Base-by-base conservation (phyloP, 805 yeast species). In the Brettanomyces custersianus region DNA sequence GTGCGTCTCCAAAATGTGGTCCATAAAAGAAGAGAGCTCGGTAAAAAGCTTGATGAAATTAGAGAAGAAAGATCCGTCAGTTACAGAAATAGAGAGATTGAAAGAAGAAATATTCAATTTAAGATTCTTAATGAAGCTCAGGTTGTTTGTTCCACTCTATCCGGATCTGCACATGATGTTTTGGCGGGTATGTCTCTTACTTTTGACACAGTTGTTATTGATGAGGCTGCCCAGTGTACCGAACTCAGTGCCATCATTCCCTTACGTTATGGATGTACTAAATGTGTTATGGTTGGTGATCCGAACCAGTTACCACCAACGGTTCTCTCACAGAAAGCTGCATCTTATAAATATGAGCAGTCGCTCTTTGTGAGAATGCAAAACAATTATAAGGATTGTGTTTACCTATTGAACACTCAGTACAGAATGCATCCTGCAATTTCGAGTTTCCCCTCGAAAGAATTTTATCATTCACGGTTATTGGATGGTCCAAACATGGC, bases 271-370 rank as follows among this genome's bases (percentile, higher is more conserved):
- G 97, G 97, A 2, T 83, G 94, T 48, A 77, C 70, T 40, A 75
- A 77, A 37, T 90, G 97, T 62, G 80, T 92, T 33, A 82, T 92
- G 94, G 98, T 92, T 31, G 98, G 98, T 55, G 98, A 92, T 62
- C 97, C 97, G 2, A 88, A 92, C 54, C 98, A 92, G 61, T 68
- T 92, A 43, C 98, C 98, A 0, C 98, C 98, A 0, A 90, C 98
- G 0, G 97, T 90, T 9, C 60, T 92, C 15, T 90, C 96, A 0
- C 87, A 82, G 47, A 80, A 76, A 11, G 97, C 98, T 2, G 80
- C 94, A 1, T 65, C 73, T 4, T 72, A 67, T 47, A 74, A 75
- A 29, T 92, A 92, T 52, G 95, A 90, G 44, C 95, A 90, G 57
- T 82, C 94, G 52, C 65, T 92, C 51, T 92, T 92, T 57, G 97